Conservation (phyloP, 257 asterid species). For the Rehmannia glutinosa region DNA sequence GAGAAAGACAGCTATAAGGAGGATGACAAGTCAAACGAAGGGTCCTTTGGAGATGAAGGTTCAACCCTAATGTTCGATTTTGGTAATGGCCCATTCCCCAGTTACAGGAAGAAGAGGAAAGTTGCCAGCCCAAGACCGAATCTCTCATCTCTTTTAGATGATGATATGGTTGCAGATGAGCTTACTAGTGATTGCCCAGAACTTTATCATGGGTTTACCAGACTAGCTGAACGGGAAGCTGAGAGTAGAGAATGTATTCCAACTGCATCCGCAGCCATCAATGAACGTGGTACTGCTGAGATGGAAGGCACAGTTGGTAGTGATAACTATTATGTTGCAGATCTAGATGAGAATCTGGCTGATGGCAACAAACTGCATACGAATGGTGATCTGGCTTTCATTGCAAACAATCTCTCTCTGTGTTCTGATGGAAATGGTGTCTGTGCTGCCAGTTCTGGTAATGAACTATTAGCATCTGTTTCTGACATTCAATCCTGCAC, state of each 20-base stretch:
- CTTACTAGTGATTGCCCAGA: constrained; percentile 15
- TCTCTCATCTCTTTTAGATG: constrained; percentile 26
- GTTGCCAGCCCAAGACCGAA: constrained; percentile 31
- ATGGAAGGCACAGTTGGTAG: constrained; percentile 21
- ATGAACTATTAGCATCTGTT: constrained; percentile 32
- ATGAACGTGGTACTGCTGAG: constrained; percentile 12
- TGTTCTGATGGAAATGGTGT: constrained; percentile 24
- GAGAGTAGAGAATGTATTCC: constrained; percentile 28
- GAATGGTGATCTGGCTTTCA: constrained; percentile 19
- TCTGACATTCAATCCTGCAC: constrained; percentile 30
- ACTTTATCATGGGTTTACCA: constrained; percentile 29
- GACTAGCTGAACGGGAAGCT: constrained; percentile 27
- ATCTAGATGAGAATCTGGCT: constrained; percentile 21
- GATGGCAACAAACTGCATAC: constrained; percentile 20
- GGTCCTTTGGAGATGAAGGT: constrained; percentile 24
- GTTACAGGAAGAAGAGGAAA: constrained; percentile 36
- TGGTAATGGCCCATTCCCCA: constrained; percentile 24
- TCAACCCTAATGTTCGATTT: constrained; percentile 21
- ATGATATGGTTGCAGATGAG: constrained; percentile 30
- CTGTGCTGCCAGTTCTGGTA: constrained; percentile 31
- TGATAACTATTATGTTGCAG: constrained; percentile 17
- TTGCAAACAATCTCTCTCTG: constrained; percentile 17
- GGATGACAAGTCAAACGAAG: constrained; percentile 22
- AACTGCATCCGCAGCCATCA: constrained; percentile 20
- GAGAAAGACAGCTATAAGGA: constrained; percentile 23